A percentile compares a stretch with the other conserved stretches of the same genome.
These are phyloP conservation scores for Periconia sp. DNA, from an alignment of 2,329 filamentous ascomycete species.

Conservation along the genomic window DNA sequence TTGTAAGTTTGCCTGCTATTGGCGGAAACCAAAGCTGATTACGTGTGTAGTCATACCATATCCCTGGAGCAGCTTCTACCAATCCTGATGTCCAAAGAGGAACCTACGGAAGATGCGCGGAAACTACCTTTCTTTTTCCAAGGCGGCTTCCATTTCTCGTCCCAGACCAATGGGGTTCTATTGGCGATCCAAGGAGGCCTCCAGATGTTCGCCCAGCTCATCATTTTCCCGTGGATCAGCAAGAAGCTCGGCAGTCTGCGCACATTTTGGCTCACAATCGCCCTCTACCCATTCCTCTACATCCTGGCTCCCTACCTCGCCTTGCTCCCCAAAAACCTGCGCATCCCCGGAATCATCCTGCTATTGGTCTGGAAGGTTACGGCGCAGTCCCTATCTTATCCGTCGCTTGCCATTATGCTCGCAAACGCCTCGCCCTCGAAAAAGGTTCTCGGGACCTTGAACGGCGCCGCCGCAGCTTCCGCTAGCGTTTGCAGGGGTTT, in stretches of 20 bases:
- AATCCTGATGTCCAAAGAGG: conserved; percentile 80
- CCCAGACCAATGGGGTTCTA: conserved; percentile 84
- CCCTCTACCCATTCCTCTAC: conserved; percentile 88
- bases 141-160: conserved; percentile 82
- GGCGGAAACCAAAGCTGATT: conserved; percentile 27
- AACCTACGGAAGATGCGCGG: conserved; percentile 55
- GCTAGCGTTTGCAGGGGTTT: conserved; percentile 88
- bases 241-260: conserved; percentile 76
- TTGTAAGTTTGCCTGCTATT: conserved; percentile 70
- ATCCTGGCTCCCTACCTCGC: conserved; percentile 87
- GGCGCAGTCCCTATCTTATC: conserved; percentile 88
- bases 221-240: conserved; percentile 81
- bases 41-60: conserved; percentile 79
- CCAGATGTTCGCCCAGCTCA: conserved; percentile 83
- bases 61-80: conserved; percentile 94
- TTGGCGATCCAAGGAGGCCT: conserved; percentile 88
- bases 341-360: conserved; percentile 76
- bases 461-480: conserved; percentile 88
- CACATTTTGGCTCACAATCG: conserved; percentile 80
- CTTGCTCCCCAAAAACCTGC: conserved; percentile 74
- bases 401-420: conserved; percentile 85
- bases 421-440: conserved; percentile 87
- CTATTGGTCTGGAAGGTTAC: conserved; percentile 92
- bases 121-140: conserved; percentile 85
- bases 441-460: conserved; percentile 86